Evolutionary conservation across 2,329 filamentous ascomycete genomes (phyloP), one percentile per base, ranked within the genome.

Genomic region (Aureobasidium mangrovei): DNA sequence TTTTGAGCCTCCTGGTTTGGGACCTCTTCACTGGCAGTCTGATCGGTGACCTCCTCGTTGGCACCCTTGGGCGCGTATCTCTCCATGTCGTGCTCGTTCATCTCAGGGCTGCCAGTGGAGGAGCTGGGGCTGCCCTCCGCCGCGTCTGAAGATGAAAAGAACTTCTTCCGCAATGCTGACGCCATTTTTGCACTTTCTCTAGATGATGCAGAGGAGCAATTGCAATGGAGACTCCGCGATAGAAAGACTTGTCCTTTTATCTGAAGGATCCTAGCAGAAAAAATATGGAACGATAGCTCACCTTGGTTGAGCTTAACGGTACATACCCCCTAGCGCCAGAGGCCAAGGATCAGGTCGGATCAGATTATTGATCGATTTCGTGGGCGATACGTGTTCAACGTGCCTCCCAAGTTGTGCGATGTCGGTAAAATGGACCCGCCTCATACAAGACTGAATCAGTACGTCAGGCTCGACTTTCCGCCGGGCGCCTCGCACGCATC

Each of bases 1-100:
- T 58, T 54, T 35, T 69, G 65, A 43, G 65, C 67, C 3, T 62
- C 60, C 28, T 66, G 62, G n/a, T 63, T 64, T 4, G 60, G 60
- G 8, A 40, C 9, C 18, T 56, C 55, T 18, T 53, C 41, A 32
- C 41, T 53, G 40, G 46, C 40, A 6, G 36, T n/a, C 24, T 55
- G 44, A 35, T 46, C 53, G 6, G 39, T 47, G 44, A 55, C 53
- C 6, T 55, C 43, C 18, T 35, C 32, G 9, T 51, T 8, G 33
- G 31, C 33, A 32, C 47, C 47, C 3, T 42, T 36, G 7, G 29
- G 6, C 4, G 18, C 38, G 28, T 51, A 42, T 51, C 47, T 51
- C 24, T 51, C 47, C 2, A 38, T 36, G 35, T 51, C 47, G 12
- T 51, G 40, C n/a, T 29, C 18, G 7, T 42, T 32, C 38, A 43